These are phyloP conservation scores for Ophiocordyceps camponoti-floridani DNA, from an alignment of 2,329 filamentous ascomycete species.

Conservation along the genomic window DNA sequence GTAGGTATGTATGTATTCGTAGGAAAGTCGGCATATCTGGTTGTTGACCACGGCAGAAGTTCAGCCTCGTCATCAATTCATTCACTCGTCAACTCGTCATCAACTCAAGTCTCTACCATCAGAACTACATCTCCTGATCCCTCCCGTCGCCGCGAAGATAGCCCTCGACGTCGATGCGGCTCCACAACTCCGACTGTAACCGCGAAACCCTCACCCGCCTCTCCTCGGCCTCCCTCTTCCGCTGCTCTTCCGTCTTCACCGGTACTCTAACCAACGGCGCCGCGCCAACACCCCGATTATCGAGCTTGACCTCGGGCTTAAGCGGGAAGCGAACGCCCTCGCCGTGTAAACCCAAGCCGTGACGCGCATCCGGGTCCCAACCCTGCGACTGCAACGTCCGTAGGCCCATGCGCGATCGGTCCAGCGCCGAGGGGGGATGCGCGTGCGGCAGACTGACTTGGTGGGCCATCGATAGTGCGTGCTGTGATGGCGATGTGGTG, in stretches of 20 bases:
- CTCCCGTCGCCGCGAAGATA: slow-evolving; percentile 38
- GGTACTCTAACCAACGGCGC: slow-evolving; percentile 6
- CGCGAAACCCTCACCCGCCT: slow-evolving; percentile 40
- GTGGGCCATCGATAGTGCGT: slow-evolving; percentile 49
- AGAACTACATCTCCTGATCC: neutral
- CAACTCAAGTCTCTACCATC: neutral
- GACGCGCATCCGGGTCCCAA: slow-evolving; percentile 56
- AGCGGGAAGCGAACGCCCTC: slow-evolving; percentile 63
- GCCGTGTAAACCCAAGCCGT: slow-evolving; percentile 52
- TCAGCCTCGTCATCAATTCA: too few species aligned
- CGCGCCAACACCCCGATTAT: slow-evolving; percentile 57
- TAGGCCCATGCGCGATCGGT: slow-evolving; percentile 53
- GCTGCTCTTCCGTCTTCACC: slow-evolving; percentile 31
- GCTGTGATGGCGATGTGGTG: slow-evolving; percentile 17
- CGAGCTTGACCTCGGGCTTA: slow-evolving; percentile 52
- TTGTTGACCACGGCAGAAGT: too few species aligned
- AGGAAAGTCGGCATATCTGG: too few species aligned
- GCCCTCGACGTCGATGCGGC: slow-evolving; percentile 54
- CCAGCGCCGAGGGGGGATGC: slow-evolving; percentile 53
- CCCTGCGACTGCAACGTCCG: slow-evolving; percentile 47
- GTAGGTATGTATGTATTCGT: too few species aligned
- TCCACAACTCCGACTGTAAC: slow-evolving; percentile 55
- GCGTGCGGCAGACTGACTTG: slow-evolving; percentile 53
- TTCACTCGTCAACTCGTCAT: too few species aligned
- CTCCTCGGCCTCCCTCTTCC: slow-evolving; percentile 22